Evolutionary conservation across 805 yeast genomes (phyloP).

Genomic region (Saccharomycopsis fermentans): DNA sequence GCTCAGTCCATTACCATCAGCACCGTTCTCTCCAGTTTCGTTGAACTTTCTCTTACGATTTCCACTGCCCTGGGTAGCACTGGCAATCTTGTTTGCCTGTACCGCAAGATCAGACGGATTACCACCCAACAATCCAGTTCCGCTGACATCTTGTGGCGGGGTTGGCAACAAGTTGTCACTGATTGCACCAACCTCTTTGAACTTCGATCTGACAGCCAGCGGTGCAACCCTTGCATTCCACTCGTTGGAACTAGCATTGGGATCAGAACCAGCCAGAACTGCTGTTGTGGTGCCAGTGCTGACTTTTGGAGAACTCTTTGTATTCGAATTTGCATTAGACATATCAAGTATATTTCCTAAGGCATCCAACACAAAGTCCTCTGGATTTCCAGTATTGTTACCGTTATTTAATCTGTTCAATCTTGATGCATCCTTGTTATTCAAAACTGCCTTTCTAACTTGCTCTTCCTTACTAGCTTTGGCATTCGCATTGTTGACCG

Average conservation of each 20-base stretch:
- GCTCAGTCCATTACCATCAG: background rate
- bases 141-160: conserved; percentile 17
- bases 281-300: conserved; percentile 7
- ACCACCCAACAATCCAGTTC: background rate
- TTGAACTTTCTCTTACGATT: background rate
- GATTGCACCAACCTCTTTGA: conserved; percentile 17
- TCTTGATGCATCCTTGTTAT: background rate
- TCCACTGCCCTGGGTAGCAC: background rate
- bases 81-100: conserved; percentile 3
- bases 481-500: background rate
- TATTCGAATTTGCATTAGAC: background rate
- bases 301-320: conserved; percentile 12
- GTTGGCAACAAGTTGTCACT: conserved; percentile 15
- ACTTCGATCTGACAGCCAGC: conserved; percentile 14
- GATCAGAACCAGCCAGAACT: background rate
- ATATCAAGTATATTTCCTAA: background rate
- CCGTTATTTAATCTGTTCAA: background rate
- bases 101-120: background rate
- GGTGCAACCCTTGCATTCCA: conserved; percentile 18
- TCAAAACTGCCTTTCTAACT: background rate
- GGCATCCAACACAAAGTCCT: background rate
- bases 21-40: background rate
- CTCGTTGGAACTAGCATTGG: background rate
- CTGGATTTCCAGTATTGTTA: background rate
- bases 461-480: background rate